These are phyloP conservation scores for Cladosporium velox DNA, from an alignment of 2,329 filamentous ascomycete genomes.

Conservation along the genomic window DNA sequence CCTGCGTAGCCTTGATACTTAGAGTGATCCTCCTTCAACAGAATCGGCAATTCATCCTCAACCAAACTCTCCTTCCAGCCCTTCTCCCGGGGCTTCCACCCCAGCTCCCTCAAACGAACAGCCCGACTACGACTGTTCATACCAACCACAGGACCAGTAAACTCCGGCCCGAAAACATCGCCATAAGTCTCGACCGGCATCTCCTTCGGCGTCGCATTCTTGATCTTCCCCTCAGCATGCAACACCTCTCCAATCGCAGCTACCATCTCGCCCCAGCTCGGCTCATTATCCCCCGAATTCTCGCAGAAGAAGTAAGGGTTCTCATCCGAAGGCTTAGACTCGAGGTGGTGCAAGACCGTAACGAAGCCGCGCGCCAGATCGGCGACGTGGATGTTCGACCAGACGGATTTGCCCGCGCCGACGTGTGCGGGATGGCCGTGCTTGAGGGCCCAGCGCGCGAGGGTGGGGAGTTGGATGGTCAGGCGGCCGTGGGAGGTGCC, in stretches of 20 bases:
- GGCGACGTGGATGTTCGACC: constrained; percentile 50
- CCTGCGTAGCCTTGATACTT: constrained; percentile 21
- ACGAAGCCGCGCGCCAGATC: constrained; percentile 52
- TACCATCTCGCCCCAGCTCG: constrained; percentile 47
- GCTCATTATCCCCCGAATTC: constrained; percentile 43
- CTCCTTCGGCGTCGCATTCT: constrained; percentile 40
- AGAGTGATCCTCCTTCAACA: constrained; percentile 29
- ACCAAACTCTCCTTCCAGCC: constrained; percentile 41
- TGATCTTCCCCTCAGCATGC: constrained; percentile 42
- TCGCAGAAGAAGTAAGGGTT: constrained; percentile 57
- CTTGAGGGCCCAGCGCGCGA: constrained; percentile 52
- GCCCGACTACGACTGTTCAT: constrained; percentile 48
- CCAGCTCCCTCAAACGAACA: constrained; percentile 47
- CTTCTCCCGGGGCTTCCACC: constrained; percentile 51
- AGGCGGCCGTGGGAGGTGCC: constrained; percentile 44
- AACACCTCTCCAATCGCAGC: constrained; percentile 43
- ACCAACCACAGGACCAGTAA: constrained; percentile 43
- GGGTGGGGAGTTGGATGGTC: constrained; percentile 51
- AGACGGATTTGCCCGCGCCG: constrained; percentile 46
- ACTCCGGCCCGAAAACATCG: constrained; percentile 44
- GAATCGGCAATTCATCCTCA: constrained; percentile 47
- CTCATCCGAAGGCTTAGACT: constrained; percentile 34
- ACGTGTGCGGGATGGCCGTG: constrained; percentile 50
- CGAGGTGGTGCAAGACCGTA: constrained; percentile 49
- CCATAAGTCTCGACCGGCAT: constrained; percentile 42